Evolutionary conservation across 306 rosid genomes (phyloP).

Genomic region (Begonia fuchsioides): DNA sequence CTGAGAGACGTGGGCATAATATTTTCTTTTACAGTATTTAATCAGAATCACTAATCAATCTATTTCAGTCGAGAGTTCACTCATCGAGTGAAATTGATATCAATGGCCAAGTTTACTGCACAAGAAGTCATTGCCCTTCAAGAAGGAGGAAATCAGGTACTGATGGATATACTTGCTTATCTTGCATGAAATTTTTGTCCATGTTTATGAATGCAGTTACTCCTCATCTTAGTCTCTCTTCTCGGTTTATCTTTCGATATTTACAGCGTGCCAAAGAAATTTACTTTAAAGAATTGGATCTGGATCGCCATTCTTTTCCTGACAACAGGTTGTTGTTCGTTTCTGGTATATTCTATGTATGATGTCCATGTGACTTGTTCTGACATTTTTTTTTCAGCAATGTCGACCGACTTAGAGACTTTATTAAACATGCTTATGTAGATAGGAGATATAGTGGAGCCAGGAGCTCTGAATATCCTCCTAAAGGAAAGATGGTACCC

Average conservation of each 20-base stretch:
- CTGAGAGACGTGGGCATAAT: conserved; percentile 1
- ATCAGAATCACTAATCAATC: background rate
- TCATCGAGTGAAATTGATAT: conserved; percentile 82
- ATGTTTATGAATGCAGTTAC: background rate
- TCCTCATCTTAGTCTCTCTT: background rate
- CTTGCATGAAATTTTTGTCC: conserved; percentile 6
- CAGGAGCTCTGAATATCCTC: conserved; percentile 54
- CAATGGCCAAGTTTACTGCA: conserved; percentile 89
- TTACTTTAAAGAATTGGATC: conserved; percentile 89
- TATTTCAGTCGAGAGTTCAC: conserved; percentile 84
- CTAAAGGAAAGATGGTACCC: conserved; percentile 36
- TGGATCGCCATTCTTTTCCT: conserved; percentile 63
- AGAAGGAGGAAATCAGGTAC: conserved; percentile 94
- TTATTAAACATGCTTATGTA: conserved; percentile 86
- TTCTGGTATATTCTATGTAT: conserved; percentile 6
- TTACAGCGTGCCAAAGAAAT: conserved; percentile 67
- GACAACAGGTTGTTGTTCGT: conserved; percentile 48
- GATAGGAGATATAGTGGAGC: conserved; percentile 78
- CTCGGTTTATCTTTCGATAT: conserved; percentile 16
- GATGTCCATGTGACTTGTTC: conserved; percentile 11
- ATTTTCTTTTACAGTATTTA: conserved; percentile 4
- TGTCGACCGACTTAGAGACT: conserved; percentile 77
- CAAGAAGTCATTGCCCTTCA: conserved; percentile 94
- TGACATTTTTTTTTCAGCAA: conserved; percentile 58
- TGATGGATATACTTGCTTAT: conserved; percentile 6